These are phyloP conservation scores for Trichoderma guizhouense DNA, from an alignment of 2,329 filamentous ascomycete genomes.

Conservation along the genomic window DNA sequence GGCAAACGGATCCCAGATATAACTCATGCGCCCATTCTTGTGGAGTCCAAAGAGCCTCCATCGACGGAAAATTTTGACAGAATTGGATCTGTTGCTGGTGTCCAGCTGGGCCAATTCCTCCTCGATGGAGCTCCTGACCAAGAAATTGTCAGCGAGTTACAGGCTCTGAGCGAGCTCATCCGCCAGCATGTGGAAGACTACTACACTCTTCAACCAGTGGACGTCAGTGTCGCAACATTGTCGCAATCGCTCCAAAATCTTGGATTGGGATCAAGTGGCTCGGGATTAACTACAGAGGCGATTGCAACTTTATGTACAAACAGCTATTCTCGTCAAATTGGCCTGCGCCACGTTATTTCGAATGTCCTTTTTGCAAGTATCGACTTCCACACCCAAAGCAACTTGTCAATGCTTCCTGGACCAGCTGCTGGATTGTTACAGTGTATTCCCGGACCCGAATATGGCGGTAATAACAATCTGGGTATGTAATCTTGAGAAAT, in stretches of 20 bases:
- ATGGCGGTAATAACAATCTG: neutral
- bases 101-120: constrained; percentile 35
- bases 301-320: neutral
- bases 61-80: neutral
- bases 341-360: neutral
- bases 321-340: neutral
- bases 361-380: neutral
- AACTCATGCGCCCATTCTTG: neutral
- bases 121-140: constrained; percentile 36
- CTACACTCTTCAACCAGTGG: constrained; percentile 33
- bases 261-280: neutral
- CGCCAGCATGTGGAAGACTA: constrained; percentile 40
- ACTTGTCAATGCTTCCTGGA: neutral
- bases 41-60: neutral
- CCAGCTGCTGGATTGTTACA: neutral
- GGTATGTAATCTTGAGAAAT: rapidly evolving
- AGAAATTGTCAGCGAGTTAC: constrained; percentile 34
- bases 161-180: constrained; percentile 35
- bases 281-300: neutral
- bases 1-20: neutral
- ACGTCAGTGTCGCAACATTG: constrained; percentile 8
- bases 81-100: neutral
- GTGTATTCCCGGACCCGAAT: neutral
- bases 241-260: neutral
- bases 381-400: neutral